Evolutionary conservation across 169 alveolate genomes (phyloP).

Genomic region (Cryptosporidium meleagridis): DNA sequence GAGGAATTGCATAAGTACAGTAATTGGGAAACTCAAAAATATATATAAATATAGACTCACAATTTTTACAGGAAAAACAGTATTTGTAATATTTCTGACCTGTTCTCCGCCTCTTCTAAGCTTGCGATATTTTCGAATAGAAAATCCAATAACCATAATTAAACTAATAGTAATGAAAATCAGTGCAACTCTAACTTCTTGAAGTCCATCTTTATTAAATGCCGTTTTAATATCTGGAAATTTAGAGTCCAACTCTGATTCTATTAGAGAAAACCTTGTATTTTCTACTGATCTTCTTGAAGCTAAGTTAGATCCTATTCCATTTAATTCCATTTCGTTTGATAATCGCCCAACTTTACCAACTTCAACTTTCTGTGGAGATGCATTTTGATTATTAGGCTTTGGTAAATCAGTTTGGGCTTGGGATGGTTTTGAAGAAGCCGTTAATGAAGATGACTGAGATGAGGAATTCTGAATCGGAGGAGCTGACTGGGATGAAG

Average conservation of each 20-base stretch:
- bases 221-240: slow-evolving; percentile 35
- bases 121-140: slow-evolving; percentile 75
- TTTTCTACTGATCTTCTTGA: slow-evolving; percentile 43
- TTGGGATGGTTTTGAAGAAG: neutral
- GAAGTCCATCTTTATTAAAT: slow-evolving; percentile 22
- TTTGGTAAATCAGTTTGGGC: neutral
- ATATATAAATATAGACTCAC: slow-evolving; percentile 63
- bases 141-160: slow-evolving; percentile 65
- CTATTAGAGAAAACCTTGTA: slow-evolving; percentile 32
- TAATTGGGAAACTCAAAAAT: slow-evolving; percentile 54
- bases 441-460: neutral
- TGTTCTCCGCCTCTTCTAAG: slow-evolving; percentile 64
- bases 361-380: neutral
- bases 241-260: slow-evolving; percentile 51
- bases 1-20: slow-evolving; percentile 48
- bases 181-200: slow-evolving; percentile 48
- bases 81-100: slow-evolving; percentile 63
- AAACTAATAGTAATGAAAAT: slow-evolving; percentile 33
- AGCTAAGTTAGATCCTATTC: neutral
- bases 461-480: neutral
- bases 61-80: slow-evolving; percentile 63
- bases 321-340: neutral
- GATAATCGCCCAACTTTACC: neutral
- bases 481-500: too few species aligned
- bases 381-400: neutral